A percentile compares a stretch with the other conserved stretches of the same genome.
phyloP scores from a whole-genome alignment of 208 protist genomes.

The Acanthamoeba sp. region DNA sequence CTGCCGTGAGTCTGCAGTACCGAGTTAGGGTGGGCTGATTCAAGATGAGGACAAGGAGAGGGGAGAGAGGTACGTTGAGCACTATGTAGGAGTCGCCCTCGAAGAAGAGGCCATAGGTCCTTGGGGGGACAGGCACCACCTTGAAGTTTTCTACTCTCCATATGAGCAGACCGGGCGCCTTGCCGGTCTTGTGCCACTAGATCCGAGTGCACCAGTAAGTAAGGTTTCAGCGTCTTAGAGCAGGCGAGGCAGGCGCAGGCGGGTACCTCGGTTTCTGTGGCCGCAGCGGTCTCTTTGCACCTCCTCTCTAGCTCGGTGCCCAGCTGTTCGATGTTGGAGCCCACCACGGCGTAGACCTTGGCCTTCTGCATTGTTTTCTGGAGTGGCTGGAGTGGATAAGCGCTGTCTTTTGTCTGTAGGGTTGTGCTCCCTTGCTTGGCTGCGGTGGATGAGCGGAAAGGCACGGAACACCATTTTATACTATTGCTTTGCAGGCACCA shows the following conservation, averaged over 20 bases:
- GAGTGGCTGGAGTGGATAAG: too few species aligned
- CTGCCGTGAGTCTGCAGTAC: background rate
- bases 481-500: too few species aligned
- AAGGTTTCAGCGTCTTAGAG: too few species aligned
- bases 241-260: too few species aligned
- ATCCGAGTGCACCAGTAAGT: background rate
- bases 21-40: background rate
- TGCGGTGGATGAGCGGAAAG: too few species aligned
- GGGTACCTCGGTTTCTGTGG: slow-evolving; percentile 38
- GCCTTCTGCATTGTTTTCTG: slow-evolving; percentile 49
- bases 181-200: slow-evolving; percentile 69
- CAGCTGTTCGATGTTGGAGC: slow-evolving; percentile 62
- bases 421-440: too few species aligned
- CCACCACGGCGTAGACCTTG: slow-evolving; percentile 44
- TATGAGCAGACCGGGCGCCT: slow-evolving; percentile 26
- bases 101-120: slow-evolving; percentile 87
- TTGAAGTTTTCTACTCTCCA: slow-evolving; percentile 79
- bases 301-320: slow-evolving; percentile 56
- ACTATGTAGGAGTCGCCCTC: slow-evolving; percentile 90
- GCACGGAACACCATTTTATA: too few species aligned
- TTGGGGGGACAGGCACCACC: slow-evolving; percentile 61
- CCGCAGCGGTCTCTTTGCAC: slow-evolving; percentile 60
- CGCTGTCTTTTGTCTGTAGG: too few species aligned
- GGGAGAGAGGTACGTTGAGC: slow-evolving; percentile 75
- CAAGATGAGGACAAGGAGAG: background rate